Evolutionary conservation across 352 stramenopile genomes (phyloP), one percentile per base, ranked within the genome.

Genomic region (Hyaloperonospora arabidopsidis): DNA sequence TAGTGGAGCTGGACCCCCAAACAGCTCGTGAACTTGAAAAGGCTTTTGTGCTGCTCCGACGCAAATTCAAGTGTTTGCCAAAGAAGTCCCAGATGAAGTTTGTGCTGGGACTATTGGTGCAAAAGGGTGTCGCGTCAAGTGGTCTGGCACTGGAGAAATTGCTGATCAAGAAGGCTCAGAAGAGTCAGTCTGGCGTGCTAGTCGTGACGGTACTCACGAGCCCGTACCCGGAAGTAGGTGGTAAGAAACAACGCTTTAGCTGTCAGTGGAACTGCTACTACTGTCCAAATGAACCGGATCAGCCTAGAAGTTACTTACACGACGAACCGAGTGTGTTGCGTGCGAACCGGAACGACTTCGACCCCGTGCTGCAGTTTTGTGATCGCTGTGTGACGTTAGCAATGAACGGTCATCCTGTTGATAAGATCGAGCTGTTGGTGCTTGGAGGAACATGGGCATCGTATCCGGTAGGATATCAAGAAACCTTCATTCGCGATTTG

Each of bases 261-360:
- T 97, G 89, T 65, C 86, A 97, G 67, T 96, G 90, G 86, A 97
- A 97, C 59, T 97, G 90, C 67, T 96, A 96, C 77, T 97, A 97
- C 63, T 97, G 90, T 61, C 89, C 90, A 3, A 97, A 97, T 59
- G 86, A 97, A 44, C 88, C 89, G 0, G 84, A 80, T 10, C 87
- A 97, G 63, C 88, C 90, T 17, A 80, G 89, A 34, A 95, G 81
- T 63, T 97, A 97, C 67, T 68, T 97, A 46, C 88, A 96, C 68
- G 88, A 97, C 55, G 90, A 97, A 51, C 90, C 90, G 14, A 95
- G 86, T 44, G 87, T 97, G 49, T 58, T 96, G 49, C 80, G 90
- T 45, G 90, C 90, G n/a, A 97, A 97, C 64, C 74, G 86, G 23
- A 94, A 95, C 54, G 67, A 90, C 47, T 97, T 97, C 54, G 88